A percentile compares a stretch with the other conserved stretches of the same genome.
phyloP scores from a whole-genome alignment of 2,329 filamentous ascomycete genomes.

The Aspergillus puulaauensis region DNA sequence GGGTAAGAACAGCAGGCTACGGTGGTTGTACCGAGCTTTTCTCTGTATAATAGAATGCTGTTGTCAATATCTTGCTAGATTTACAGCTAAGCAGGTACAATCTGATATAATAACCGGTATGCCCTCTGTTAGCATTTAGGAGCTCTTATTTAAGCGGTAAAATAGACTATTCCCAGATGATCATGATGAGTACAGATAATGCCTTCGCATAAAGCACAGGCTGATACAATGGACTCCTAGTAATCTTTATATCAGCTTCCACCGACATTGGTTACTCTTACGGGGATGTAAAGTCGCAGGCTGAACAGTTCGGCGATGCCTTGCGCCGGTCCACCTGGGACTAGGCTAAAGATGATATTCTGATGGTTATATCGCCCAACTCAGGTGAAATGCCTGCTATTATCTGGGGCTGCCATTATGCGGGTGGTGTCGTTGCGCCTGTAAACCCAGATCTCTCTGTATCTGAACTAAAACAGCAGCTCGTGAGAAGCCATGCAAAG shows the following conservation, averaged over 20 bases:
- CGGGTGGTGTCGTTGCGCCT: slow-evolving; percentile 19
- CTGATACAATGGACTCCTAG: not conserved
- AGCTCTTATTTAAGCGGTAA: slow-evolving; percentile 2
- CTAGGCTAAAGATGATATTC: slow-evolving; percentile 18
- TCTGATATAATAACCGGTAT: no score
- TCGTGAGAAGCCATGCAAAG: slow-evolving; percentile 13
- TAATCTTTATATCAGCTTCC: slow-evolving; percentile 3
- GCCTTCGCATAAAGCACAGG: no score
- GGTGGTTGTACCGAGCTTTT: no score
- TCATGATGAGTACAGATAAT: not conserved
- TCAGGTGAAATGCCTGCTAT: slow-evolving; percentile 14
- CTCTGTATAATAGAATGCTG: no score
- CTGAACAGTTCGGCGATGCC: slow-evolving; percentile 11
- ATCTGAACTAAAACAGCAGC: slow-evolving; percentile 13
- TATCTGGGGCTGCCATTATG: slow-evolving; percentile 18
- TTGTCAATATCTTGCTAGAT: no score
- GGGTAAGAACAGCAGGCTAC: no score
- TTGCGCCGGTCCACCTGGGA: slow-evolving; percentile 6
- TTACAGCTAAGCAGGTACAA: no score
- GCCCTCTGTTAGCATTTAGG: not conserved
- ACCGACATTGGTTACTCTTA: not conserved
- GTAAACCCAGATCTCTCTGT: slow-evolving; percentile 17
- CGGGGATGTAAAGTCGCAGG: not conserved
- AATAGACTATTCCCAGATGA: not conserved
- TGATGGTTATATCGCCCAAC: slow-evolving; percentile 18